Base-by-base conservation (phyloP, 441 rosid genomes). In the Croton setiger region DNA sequence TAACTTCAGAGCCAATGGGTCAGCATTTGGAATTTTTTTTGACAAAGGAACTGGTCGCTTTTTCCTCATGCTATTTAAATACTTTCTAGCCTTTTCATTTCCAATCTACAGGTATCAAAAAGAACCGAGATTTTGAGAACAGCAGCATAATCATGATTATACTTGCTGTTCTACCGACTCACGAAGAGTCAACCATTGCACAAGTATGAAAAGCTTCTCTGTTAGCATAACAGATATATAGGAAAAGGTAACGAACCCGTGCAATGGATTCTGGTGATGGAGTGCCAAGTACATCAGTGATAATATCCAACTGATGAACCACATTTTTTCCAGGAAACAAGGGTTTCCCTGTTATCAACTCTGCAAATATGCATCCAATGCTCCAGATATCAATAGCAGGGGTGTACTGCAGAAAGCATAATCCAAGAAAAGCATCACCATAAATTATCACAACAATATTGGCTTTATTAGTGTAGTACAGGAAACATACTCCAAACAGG, bases 361-460 rank as follows among this genome's bases (percentile, higher is more conserved):
- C 99, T 2, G 96, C 97, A 79, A 89, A 96, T 80, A 96, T 93
- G 79, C 99, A 96, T 58, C 99, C 99, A 73, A 96, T 90, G 83
- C 99, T 93, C 99, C 99, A 96, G 74, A 87, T 89, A 82, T 96
- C 99, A 74, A 93, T 88, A 10, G 97, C 97, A 66, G 99, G 99
- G 31, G 99, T 96, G 79, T 96, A 96, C 98, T 96, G 91, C 85
- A 81, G 57, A 73, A 66, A 51, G 39, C 21, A 61, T 17, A 59
- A 45, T 60, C 67, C 76, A 65, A 57, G 62, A 59, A 55, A 23
- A 15, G 7, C 12, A 23, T 20, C 37, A 57, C 10, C 39, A 5
- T 27, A 67, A 37, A 31, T 63, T 33, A 56, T 54, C 51, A 27
- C 31, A 27, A 1, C 31, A 27, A 27, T 0, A 27, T 27, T 27